Evolutionary conservation across 202 grass and related monocot genomes (phyloP), one percentile per base, ranked within the genome.

Genomic region (Bolboschoenoplectus hybrid): DNA sequence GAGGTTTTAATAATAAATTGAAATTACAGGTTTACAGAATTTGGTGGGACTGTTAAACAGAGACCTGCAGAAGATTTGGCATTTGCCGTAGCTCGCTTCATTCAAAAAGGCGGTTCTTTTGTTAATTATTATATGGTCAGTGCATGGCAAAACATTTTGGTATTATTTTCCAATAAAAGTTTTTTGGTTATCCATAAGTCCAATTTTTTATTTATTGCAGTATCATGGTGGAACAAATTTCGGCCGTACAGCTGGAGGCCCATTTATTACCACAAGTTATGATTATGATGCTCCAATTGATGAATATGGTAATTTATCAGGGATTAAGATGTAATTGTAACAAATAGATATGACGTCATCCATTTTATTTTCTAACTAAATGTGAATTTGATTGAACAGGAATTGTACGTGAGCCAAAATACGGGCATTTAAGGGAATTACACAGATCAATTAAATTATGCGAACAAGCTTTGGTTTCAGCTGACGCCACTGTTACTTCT

Each of bases 141-240:
- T 65, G 7, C 14, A 1, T 45, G 76, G 36, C 10, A 82, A 64
- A 1, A 80, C 46, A 65, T 17, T 75, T 50, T 82, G 2, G 41
- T 58, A 49, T 39, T 76, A 76, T 61, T 32, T 88, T 58, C 81
- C 3, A 84, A 26, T 2, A 56, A 88, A 6, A 43, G n/a, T 8
- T 65, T 73, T 50, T 46, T 81, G 4, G 14, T 49, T 56, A 44
- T 53, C 11, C 61, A 47, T 57, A 73, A 63, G 46, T 75, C 3
- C 13, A 60, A 11, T 84, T 0, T 86, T 83, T 86, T 85, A 32
- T 7, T 87, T 58, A 12, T 90, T 81, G 74, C 78, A 99, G 97
- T 97, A 99, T 87, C 97, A 99, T 11, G 97, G 97, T 19, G 97
- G 97, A 94, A 99, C 97, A 68, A 99, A 99, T 85, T 99, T 99